Base-by-base conservation (phyloP, 495 filamentous ascomycete species). In the Copromyces sp. region DNA sequence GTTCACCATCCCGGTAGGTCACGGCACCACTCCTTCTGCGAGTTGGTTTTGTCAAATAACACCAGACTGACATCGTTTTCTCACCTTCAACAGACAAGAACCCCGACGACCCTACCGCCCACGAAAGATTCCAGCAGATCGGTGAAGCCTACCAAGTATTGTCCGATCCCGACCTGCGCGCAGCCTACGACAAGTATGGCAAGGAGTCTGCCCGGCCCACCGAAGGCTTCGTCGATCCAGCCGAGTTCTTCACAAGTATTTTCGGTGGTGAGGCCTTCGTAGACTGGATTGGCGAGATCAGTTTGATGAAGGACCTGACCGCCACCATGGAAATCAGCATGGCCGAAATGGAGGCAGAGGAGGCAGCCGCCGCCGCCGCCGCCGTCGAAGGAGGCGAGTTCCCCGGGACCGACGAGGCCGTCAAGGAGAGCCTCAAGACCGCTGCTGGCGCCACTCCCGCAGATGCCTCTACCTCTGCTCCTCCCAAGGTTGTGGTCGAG, bases 61-160 rank as follows among this genome's bases (percentile, higher is more conserved):
- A 65, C 3, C 7, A 65, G 14, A 73, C 78, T 75, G 70, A 75
- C 73, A 37, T 35, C 5, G 29, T 6, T 65, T 14, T 41, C 68
- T 68, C 39, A 17, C 42, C 35, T 24, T 70, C 16, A 39, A 40
- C 72, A 95, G 95, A 99, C 82, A 99, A 99, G 85, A 99, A 99
- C 81, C 95, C 96, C 70, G 93, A 93, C 73, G 96, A 99, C 78
- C 94, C 94, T 69, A 93, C 90, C n/a, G 95, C 95, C 35, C 92
- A 97, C 82, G 90, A 88, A 73, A 92, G 92, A 74, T 99, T 99
- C 83, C 95, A 99, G 83, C 89, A 88, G 37, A 97, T 98, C 76
- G 95, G 95, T 71, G 96, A 98, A 83, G 95, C 95, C 53, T 99
- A 99, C 81, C 95, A 99, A 84, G 94, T 99, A 53, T 89, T 99